Evolutionary conservation across 225 moss, liverwort and hornwort genomes (phyloP).

Genomic region (Pseudoscleropodium purum): DNA sequence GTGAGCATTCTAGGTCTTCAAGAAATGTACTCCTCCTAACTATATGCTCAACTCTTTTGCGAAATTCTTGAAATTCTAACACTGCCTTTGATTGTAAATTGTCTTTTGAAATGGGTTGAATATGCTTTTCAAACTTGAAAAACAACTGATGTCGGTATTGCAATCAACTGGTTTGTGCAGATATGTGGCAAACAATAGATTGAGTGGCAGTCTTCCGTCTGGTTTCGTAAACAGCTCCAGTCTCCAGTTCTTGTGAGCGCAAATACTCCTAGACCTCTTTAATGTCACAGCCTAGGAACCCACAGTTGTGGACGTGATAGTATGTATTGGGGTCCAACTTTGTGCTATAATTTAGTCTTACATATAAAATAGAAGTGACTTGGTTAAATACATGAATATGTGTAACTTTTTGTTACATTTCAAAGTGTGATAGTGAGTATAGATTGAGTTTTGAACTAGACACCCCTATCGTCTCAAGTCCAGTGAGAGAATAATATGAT

Average conservation of each 20-base stretch:
- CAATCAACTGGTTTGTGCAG: neutral
- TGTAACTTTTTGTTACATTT: neutral
- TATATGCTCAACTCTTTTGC: no score
- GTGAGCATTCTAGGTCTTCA: neutral
- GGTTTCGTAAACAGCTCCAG: neutral
- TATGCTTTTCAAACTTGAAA: neutral
- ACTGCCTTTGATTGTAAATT: neutral
- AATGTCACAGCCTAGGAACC: neutral
- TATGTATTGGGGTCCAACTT: no score
- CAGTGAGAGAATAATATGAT: neutral
- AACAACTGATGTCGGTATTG: neutral
- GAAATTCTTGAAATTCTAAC: neutral
- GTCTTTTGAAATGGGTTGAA: neutral
- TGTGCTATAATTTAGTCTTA: neutral
- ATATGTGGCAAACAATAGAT: constrained; percentile 8
- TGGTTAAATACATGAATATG: neutral
- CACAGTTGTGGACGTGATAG: neutral
- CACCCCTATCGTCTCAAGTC: neutral
- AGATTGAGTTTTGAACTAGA: neutral
- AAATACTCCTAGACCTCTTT: neutral
- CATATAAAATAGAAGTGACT: neutral
- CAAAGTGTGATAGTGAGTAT: neutral
- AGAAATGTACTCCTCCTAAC: neutral
- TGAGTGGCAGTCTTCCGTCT: constrained; percentile 1
- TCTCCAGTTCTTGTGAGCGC: constrained; percentile 14